phyloP scores from a whole-genome alignment of 495 filamentous ascomycete species.

The Lasiosphaeria ovina region DNA sequence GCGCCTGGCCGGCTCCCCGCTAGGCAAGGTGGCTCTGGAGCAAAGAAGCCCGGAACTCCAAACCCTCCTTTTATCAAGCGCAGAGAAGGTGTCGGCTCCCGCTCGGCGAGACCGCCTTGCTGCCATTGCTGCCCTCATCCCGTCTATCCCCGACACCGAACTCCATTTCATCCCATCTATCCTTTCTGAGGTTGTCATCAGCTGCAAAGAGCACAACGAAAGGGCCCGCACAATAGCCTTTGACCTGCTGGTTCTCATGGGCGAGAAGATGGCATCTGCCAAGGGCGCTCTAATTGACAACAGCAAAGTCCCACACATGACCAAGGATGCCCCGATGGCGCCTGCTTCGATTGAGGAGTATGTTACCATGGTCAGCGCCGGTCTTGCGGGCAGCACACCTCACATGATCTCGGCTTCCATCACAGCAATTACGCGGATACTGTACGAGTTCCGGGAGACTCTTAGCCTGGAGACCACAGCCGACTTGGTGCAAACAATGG shows the following conservation, averaged over 20 bases:
- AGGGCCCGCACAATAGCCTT: slow-evolving; percentile 85
- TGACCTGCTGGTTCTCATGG: slow-evolving; percentile 85
- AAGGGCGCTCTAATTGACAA: slow-evolving; percentile 76
- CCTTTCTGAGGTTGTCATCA: slow-evolving; percentile 88
- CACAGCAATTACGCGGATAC: slow-evolving; percentile 83
- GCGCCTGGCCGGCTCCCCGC: slow-evolving; percentile 74
- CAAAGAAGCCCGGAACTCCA: slow-evolving; percentile 76
- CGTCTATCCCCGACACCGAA: slow-evolving; percentile 67
- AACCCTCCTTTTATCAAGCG: slow-evolving; percentile 67
- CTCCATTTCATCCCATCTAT: slow-evolving; percentile 91
- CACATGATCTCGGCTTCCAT: slow-evolving; percentile 96
- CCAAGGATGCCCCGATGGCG: slow-evolving; percentile 70
- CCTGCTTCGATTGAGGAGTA: slow-evolving; percentile 85
- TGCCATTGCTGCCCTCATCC: slow-evolving; percentile 74
- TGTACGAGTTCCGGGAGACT: slow-evolving; percentile 78
- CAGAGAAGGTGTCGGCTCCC: slow-evolving; percentile 79
- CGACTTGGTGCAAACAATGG: slow-evolving; percentile 87
- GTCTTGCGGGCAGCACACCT: slow-evolving; percentile 83
- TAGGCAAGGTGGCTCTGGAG: slow-evolving; percentile 65
- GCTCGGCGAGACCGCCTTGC: slow-evolving; percentile 79
- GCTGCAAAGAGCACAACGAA: slow-evolving; percentile 95
- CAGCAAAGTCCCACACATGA: slow-evolving; percentile 81
- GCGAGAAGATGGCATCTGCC: slow-evolving; percentile 65
- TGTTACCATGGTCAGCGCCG: slow-evolving; percentile 96
- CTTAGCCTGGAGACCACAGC: slow-evolving; percentile 54